Base-by-base conservation (phyloP, 202 grass and related monocot genomes). In the Musa balbisiana region DNA sequence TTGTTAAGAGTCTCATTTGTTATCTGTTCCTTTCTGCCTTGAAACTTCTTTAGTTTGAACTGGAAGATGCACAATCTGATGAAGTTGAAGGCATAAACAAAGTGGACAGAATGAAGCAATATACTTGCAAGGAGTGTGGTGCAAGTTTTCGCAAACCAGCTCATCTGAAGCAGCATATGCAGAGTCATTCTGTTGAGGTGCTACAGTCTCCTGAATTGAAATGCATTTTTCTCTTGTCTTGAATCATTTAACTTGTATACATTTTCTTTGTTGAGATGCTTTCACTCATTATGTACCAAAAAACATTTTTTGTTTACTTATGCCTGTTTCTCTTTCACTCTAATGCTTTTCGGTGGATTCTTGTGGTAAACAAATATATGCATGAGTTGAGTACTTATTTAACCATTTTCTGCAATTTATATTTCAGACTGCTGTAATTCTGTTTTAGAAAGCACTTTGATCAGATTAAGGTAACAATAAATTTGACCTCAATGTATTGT, bases 161-260 rank as follows among this genome's bases (percentile, higher is more conserved):
- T 78, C 90, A 97, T 91, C 74, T 97, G 67, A 97, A 97, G 75
- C 94, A 97, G 67, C 94, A 97, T 75, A 89, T 91, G 86, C 82
- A 79, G 60, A 83, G 88, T 71, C 88, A 97, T 73, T 86, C 90
- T 25, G 49, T 73, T 63, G 86, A 97, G 94, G 90, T 97, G 25
- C 63, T 74, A 70, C 68, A 79, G 72, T 13, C 78, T 6, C 4
- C 5, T 43, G 33, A 43, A 43, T 43, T 43, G 4, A 43, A 43
- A 43, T 43, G 33, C 4, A 43, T 43, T 43, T 43, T 33, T 43
- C n/a, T 43, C 27, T 43, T 43, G 33, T 43, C 33, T 43, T 8
- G 8, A 5, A 43, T 43, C 33, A 43, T 5, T 5, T 43, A 43
- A 43, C 4, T 43, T 6, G 4, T 43, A 1, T 43, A 43, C 33